A percentile compares a stretch with the other conserved stretches of the same genome.
phyloP scores from a whole-genome alignment of 495 filamentous ascomycete genomes.

The Neurospora sp. region DNA sequence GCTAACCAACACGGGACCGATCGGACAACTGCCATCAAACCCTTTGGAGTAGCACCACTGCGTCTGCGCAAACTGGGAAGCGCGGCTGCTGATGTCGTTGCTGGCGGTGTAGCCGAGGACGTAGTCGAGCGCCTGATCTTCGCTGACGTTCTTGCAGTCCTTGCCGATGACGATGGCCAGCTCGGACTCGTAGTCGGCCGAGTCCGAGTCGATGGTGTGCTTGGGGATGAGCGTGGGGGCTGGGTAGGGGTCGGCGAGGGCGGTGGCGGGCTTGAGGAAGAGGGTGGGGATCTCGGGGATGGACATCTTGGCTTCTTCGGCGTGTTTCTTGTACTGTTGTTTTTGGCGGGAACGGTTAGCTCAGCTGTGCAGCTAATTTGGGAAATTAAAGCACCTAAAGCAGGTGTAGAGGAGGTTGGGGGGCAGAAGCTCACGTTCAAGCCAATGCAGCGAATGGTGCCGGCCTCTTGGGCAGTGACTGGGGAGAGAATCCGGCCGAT shows the following conservation, averaged over 20 bases:
- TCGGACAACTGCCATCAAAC: constrained; percentile 35
- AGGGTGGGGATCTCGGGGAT: constrained; percentile 34
- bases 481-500: constrained; percentile 48
- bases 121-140: constrained; percentile 35
- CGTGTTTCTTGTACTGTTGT: constrained; percentile 37
- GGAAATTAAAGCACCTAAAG: neutral
- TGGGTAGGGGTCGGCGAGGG: constrained; percentile 32
- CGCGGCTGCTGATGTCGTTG: constrained; percentile 37
- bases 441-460: constrained; percentile 36
- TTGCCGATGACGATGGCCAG: constrained; percentile 39
- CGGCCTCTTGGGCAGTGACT: constrained; percentile 35
- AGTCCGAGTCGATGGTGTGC: constrained; percentile 28
- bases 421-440: constrained; percentile 28
- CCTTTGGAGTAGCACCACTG: constrained; percentile 42
- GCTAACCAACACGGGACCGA: constrained; percentile 47
- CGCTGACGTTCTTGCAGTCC: constrained; percentile 35
- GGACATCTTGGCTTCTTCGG: constrained; percentile 35
- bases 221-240: constrained; percentile 38
- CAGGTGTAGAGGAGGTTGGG: neutral
- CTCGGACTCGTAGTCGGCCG: constrained; percentile 37
- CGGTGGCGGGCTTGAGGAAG: constrained; percentile 36
- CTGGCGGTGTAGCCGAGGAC: constrained; percentile 36
- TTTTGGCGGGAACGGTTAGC: neutral
- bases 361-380: neutral
- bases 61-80: constrained; percentile 33